Percentiles rank a stretch among this genome's conserved stretches.
Evolutionary conservation across 305 asterid genomes (phyloP).

Genomic region (Plantago coronopus): DNA sequence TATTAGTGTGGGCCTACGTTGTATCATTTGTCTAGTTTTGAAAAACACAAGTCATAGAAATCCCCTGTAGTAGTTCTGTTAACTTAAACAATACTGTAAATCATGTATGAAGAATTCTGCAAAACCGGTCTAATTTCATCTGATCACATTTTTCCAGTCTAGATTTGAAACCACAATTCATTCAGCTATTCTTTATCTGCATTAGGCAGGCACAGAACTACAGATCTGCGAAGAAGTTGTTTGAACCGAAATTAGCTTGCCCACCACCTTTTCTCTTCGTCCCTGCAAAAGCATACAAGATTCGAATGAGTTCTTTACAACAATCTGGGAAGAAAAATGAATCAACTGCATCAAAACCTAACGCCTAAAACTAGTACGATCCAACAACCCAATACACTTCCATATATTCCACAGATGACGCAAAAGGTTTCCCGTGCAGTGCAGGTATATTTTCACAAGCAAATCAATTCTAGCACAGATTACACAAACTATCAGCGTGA

Average conservation of each 20-base stretch:
- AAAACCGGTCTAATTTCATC: too few relatives aligned
- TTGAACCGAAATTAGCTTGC: conserved; percentile 34
- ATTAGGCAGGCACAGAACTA: conserved; percentile 13
- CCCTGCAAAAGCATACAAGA: conserved; percentile 32
- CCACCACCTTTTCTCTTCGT: conserved; percentile 47
- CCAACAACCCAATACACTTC: not conserved
- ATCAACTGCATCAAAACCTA: not conserved
- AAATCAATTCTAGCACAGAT: not conserved
- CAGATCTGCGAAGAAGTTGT: conserved; percentile 62
- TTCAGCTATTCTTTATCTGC: too few relatives aligned
- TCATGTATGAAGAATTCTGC: too few relatives aligned
- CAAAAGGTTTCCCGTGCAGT: not conserved
- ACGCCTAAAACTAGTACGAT: not conserved
- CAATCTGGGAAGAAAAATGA: not conserved
- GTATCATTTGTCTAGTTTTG: too few relatives aligned
- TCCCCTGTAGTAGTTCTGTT: too few relatives aligned
- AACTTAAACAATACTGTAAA: too few relatives aligned
- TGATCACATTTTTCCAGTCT: too few relatives aligned
- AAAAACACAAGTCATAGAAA: too few relatives aligned
- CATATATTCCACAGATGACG: not conserved
- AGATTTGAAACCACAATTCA: too few relatives aligned
- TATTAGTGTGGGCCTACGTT: too few relatives aligned
- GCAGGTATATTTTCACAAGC: conserved; percentile 2
- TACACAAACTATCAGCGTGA: not conserved
- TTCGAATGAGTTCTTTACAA: not conserved